Conservation (phyloP, 306 rosid genomes). For the Albizia julibrissin region DNA sequence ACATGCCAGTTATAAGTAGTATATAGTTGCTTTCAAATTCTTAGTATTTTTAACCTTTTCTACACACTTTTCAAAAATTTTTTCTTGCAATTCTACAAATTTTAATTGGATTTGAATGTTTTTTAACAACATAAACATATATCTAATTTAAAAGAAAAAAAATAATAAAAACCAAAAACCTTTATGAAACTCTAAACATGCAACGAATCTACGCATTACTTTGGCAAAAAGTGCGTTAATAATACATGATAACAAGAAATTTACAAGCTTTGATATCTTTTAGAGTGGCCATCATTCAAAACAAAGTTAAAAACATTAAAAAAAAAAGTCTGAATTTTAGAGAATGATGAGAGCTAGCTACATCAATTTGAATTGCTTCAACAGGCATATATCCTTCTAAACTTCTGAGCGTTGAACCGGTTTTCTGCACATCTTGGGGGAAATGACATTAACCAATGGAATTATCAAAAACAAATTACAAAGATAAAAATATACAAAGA, state of each 20-base stretch:
- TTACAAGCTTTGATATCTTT: background rate
- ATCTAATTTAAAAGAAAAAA: background rate
- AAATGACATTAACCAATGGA: slow-evolving; percentile 42
- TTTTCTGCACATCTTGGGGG: slow-evolving; percentile 34
- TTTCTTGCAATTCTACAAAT: background rate
- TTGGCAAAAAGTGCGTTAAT: background rate
- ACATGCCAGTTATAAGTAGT: background rate
- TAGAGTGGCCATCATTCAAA: background rate
- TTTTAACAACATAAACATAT: background rate
- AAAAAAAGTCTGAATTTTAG: background rate
- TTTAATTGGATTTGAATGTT: background rate
- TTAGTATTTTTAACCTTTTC: background rate
- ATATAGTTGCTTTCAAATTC: background rate
- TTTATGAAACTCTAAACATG: background rate
- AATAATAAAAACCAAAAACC: background rate
- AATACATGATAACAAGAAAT: background rate
- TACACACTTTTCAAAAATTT: background rate
- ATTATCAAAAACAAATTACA: slow-evolving; percentile 48
- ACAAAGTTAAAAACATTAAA: background rate
- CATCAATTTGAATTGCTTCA: slow-evolving; percentile 7
- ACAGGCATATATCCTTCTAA: background rate
- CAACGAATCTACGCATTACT: background rate
- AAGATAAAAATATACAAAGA: slow-evolving; percentile 60
- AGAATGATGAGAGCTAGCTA: background rate
- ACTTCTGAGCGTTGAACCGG: background rate